These are phyloP conservation scores for Phycomyces nitens DNA, from an alignment of 192 early-diverging fungal genomes.

Conservation along the genomic window DNA sequence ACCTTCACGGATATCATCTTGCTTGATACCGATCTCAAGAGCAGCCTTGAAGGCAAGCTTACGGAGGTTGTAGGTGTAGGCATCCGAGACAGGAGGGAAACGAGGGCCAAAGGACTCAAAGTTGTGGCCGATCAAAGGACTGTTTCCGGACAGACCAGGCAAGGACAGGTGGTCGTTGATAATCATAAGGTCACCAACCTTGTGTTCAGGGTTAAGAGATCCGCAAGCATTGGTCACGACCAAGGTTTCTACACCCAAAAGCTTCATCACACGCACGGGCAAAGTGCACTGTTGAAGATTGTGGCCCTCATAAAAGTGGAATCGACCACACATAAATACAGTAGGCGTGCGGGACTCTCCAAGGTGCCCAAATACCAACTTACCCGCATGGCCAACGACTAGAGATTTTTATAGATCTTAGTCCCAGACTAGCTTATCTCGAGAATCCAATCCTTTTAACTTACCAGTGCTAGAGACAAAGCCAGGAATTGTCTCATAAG, in stretches of 20 bases:
- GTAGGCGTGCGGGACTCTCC: conserved; percentile 55
- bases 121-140: conserved; percentile 85
- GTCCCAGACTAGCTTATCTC: too few species aligned
- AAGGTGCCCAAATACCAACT: conserved; percentile 83
- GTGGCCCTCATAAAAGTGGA: conserved; percentile 90
- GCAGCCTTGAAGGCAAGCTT: conserved; percentile 65
- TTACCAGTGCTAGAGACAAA: conserved; percentile 77
- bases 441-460: not conserved
- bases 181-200: conserved; percentile 84
- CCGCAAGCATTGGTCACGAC: conserved; percentile 88
- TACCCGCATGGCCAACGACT: conserved; percentile 73
- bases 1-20: conserved; percentile 68
- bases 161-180: conserved; percentile 76
- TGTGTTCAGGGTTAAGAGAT: conserved; percentile 67
- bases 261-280: conserved; percentile 81
- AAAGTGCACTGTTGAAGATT: conserved; percentile 74
- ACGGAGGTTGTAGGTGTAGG: conserved; percentile 79
- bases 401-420: too few species aligned
- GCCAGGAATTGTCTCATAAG: conserved; percentile 79
- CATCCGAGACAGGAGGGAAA: conserved; percentile 81
- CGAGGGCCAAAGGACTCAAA: conserved; percentile 77
- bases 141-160: conserved; percentile 71
- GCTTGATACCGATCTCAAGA: conserved; percentile 37
- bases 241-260: conserved; percentile 74
- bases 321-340: conserved; percentile 86